Conservation (phyloP, 306 rosid genomes). For the Trifolium pratense region DNA sequence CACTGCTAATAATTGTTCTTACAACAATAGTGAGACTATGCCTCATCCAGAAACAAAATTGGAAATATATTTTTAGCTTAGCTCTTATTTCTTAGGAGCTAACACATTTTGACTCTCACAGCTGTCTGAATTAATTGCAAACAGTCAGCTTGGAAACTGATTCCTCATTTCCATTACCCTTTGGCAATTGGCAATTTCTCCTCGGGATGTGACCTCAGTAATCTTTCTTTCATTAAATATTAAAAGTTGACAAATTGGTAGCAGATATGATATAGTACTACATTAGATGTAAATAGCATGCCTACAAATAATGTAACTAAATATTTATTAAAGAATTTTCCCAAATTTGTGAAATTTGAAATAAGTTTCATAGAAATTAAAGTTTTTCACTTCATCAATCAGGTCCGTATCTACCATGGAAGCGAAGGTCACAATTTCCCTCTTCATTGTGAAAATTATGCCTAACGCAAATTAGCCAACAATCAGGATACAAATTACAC, state of each 20-base stretch:
- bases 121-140: background rate
- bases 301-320: background rate
- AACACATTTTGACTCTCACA: background rate
- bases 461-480: background rate
- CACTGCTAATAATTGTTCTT: background rate
- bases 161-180: background rate
- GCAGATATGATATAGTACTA: background rate
- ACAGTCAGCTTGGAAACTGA: background rate
- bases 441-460: background rate
- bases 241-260: background rate
- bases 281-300: too few relatives aligned
- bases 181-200: background rate
- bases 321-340: background rate
- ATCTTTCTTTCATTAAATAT: too few relatives aligned
- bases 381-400: background rate
- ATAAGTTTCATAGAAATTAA: background rate
- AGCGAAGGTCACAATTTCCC: background rate
- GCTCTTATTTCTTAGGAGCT: background rate
- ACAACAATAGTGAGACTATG: background rate
- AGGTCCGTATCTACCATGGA: background rate
- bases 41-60: background rate
- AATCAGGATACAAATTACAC: background rate
- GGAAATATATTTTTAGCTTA: background rate
- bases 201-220: too few relatives aligned
- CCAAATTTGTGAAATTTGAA: background rate